These are phyloP conservation scores for Blastobotrys apis DNA, from an alignment of 1,139 yeast genomes.

Conservation along the genomic window DNA sequence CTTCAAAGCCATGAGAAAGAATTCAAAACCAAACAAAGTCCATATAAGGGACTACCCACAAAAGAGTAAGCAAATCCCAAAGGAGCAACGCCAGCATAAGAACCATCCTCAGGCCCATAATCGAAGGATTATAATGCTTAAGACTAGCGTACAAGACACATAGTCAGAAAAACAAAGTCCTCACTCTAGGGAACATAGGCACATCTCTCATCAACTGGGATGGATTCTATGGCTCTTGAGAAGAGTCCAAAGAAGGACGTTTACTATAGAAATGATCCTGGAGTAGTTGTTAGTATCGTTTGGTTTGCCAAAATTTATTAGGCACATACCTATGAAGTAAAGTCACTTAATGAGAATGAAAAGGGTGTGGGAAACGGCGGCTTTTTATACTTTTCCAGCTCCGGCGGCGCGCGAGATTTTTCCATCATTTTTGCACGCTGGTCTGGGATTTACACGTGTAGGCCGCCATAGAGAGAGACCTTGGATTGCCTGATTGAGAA, in stretches of 20 bases:
- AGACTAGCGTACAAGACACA: conserved; percentile 10
- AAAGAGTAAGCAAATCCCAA: conserved; percentile 8
- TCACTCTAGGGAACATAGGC: conserved; percentile 96
- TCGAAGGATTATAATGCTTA: conserved; percentile 11
- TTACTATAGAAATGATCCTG: conserved; percentile 94
- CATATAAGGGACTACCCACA: conserved; percentile 7
- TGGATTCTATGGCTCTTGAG: conserved; percentile 99
- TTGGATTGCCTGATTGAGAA: not conserved
- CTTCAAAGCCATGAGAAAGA: conserved; percentile 28
- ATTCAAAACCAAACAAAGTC: not conserved
- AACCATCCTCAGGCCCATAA: too few relatives aligned
- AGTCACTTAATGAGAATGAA: conserved; percentile 14
- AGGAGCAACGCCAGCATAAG: conserved; percentile 10
- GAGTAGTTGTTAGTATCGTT: conserved; percentile 1
- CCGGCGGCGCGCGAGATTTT: conserved; percentile 3
- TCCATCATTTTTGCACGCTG: not conserved
- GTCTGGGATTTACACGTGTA: not conserved
- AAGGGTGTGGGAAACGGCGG: conserved; percentile 7
- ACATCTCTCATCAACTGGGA: conserved; percentile 98
- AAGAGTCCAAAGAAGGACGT: conserved; percentile 98
- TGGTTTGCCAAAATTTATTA: conserved; percentile 2
- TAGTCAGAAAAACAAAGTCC: conserved; percentile 35
- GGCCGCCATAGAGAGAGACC: not conserved
- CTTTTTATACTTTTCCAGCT: conserved; percentile 12
- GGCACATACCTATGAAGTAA: conserved; percentile 15